Conservation (phyloP, 2,329 filamentous ascomycete species). For the Aspergillus ochraceus region DNA sequence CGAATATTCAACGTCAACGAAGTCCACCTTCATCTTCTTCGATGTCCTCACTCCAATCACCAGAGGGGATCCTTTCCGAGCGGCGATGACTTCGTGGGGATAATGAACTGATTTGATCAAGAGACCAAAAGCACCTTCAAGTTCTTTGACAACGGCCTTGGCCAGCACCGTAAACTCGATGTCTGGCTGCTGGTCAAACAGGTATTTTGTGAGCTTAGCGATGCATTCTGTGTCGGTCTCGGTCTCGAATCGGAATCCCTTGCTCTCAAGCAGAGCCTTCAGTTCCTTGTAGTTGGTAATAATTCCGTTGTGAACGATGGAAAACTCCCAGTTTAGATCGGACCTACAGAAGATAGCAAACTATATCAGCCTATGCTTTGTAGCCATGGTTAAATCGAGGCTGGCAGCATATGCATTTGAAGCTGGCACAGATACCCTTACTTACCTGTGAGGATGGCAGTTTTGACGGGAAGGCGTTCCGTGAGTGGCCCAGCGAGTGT, state of each 20-base stretch:
- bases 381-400: neutral
- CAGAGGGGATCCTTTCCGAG: conserved; percentile 95
- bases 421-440: conserved; percentile 8
- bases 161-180: conserved; percentile 95
- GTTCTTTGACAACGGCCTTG: conserved; percentile 97
- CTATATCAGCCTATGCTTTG: neutral
- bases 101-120: conserved; percentile 98
- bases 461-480: conserved; percentile 89
- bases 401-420: neutral
- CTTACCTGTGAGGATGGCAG: conserved; percentile 97
- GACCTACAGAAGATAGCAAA: conserved; percentile 58
- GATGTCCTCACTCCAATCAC: conserved; percentile 96
- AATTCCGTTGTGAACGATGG: conserved; percentile 98
- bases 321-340: conserved; percentile 92
- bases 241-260: conserved; percentile 98
- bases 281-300: conserved; percentile 99
- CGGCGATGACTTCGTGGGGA: conserved; percentile 95
- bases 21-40: conserved; percentile 99
- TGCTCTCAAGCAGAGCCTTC: conserved; percentile 85
- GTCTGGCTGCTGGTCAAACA: conserved; percentile 89
- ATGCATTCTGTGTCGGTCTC: conserved; percentile 99
- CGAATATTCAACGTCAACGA: conserved; percentile 96
- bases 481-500: conserved; percentile 99
- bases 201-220: conserved; percentile 97
- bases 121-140: conserved; percentile 95